These are phyloP conservation scores for Tetrahymena thermophila DNA, from an alignment of 73 alveolate species.

Conservation along the genomic window DNA sequence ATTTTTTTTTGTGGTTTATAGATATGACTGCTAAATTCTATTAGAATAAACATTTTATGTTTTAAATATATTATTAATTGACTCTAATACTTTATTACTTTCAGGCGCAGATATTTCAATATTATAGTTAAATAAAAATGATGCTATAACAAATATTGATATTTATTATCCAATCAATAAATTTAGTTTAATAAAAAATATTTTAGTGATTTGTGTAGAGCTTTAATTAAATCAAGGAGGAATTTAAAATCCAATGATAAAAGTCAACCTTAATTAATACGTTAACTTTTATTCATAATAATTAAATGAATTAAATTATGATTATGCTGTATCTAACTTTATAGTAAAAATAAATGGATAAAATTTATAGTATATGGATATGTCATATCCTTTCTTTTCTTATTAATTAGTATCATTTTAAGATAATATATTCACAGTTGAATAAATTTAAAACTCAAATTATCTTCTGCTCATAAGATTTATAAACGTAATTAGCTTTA, in stretches of 20 bases:
- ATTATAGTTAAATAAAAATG: not conserved
- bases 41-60: too few species aligned
- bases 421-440: not conserved
- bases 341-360: not conserved
- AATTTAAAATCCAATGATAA: too few species aligned
- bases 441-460: not conserved
- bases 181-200: too few species aligned
- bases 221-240: not conserved
- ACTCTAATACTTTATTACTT: not conserved
- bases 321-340: not conserved
- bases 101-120: not conserved
- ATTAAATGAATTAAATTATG: not conserved
- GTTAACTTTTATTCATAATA: not conserved
- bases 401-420: not conserved
- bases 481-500: not conserved
- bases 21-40: not conserved
- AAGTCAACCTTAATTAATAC: not conserved
- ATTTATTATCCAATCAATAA: too few species aligned
- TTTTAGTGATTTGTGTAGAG: not conserved
- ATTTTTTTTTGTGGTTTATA: not conserved
- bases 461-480: not conserved
- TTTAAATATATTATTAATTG: not conserved
- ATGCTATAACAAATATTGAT: too few species aligned
- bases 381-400: not conserved
- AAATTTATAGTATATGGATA: not conserved